A percentile compares a stretch with the other conserved stretches of the same genome.
These are phyloP conservation scores for Prunus fruticosa DNA, from an alignment of 306 rosid species.

Conservation along the genomic window DNA sequence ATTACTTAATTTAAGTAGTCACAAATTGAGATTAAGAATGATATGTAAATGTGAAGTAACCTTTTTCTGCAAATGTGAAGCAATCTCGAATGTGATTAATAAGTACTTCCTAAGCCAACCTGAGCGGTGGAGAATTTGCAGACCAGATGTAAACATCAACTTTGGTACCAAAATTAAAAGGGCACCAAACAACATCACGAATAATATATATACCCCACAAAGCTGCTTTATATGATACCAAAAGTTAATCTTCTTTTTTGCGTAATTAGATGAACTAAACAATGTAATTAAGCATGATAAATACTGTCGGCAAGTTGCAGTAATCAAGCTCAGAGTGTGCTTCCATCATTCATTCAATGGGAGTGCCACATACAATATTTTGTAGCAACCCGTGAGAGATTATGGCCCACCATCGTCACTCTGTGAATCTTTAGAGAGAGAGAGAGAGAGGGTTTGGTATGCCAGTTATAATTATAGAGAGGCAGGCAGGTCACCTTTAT, in stretches of 20 bases:
- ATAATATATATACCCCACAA: too few relatives aligned
- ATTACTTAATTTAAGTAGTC: neutral
- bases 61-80: too few relatives aligned
- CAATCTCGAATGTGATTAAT: neutral
- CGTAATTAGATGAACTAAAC: too few relatives aligned
- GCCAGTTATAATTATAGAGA: neutral
- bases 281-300: neutral
- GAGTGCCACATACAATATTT: neutral
- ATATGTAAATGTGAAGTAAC: neutral
- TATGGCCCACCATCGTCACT: neutral
- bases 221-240: too few relatives aligned
- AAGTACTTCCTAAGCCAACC: neutral
- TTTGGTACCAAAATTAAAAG: constrained; percentile 1
- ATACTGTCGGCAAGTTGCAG: neutral
- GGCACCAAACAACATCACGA: neutral
- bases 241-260: too few relatives aligned
- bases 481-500: too few relatives aligned
- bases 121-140: neutral
- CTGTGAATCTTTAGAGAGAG: too few relatives aligned
- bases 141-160: constrained; percentile 8
- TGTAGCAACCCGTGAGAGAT: neutral
- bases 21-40: too few relatives aligned
- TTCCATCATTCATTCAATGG: neutral
- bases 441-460: neutral
- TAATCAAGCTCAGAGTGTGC: too few relatives aligned